Conservation (phyloP, 164 flowering plant genomes). For the Warburgia ugandensis region DNA sequence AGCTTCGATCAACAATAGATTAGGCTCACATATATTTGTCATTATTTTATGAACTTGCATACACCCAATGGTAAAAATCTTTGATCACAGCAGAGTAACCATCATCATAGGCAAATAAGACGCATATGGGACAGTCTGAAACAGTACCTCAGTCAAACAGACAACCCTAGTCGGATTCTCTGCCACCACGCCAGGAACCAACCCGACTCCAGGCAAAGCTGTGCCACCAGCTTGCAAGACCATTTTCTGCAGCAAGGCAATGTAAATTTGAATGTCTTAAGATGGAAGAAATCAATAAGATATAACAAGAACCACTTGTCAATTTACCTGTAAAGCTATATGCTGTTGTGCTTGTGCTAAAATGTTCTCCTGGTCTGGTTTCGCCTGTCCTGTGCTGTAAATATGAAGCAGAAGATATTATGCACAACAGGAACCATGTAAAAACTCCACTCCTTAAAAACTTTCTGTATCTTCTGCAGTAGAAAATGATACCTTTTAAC, state of each 20-base stretch:
- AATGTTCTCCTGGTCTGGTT: constrained; percentile 64
- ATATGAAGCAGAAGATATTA: constrained; percentile 5
- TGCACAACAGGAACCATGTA: too few relatives aligned
- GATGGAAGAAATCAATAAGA: too few relatives aligned
- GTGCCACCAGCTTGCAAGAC: constrained; percentile 48
- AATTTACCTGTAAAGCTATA: constrained; percentile 65
- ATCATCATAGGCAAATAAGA: too few relatives aligned
- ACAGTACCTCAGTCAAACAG: constrained; percentile 65
- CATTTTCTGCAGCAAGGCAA: constrained; percentile 42
- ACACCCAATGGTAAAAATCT: too few relatives aligned
- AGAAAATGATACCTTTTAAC: too few relatives aligned
- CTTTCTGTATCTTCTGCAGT: too few relatives aligned
- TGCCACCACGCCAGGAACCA: constrained; percentile 9
- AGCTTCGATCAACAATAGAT: too few relatives aligned
- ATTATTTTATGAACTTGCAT: too few relatives aligned
- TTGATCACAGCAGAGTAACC: too few relatives aligned
- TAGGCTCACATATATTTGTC: too few relatives aligned
- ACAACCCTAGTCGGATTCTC: constrained; percentile 58
- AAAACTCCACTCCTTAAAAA: too few relatives aligned
- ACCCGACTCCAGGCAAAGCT: constrained; percentile 34
- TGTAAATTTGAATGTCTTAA: neutral
- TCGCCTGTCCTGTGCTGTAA: constrained; percentile 45
- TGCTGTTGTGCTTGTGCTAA: constrained; percentile 78
- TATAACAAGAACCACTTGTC: neutral
- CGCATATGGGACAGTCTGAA: neutral